Evolutionary conservation across 2,329 filamentous ascomycete genomes (phyloP).

Genomic region (Eutypella sp.): DNA sequence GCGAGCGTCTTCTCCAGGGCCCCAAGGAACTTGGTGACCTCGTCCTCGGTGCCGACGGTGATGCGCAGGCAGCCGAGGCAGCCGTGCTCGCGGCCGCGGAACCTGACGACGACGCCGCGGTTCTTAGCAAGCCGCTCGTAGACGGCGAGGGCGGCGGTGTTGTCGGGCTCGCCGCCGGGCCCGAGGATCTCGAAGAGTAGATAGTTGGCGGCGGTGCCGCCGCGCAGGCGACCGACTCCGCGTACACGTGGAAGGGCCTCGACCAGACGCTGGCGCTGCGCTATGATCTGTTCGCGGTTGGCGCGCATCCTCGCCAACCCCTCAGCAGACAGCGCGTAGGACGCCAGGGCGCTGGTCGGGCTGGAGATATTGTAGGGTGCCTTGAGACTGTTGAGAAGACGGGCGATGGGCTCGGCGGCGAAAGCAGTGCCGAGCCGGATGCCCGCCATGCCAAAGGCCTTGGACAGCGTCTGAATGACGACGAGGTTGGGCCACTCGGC

Average conservation of each 20-base stretch:
- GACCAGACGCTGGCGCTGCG: conserved; percentile 73
- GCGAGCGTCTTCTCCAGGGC: conserved; percentile 53
- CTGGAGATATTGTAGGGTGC: conserved; percentile 94
- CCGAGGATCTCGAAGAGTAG: conserved; percentile 85
- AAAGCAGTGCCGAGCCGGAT: conserved; percentile 89
- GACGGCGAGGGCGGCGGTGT: conserved; percentile 68
- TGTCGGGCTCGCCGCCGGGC: conserved; percentile 67
- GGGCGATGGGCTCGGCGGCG: conserved; percentile 66
- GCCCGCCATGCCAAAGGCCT: conserved; percentile 92
- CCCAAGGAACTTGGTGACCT: conserved; percentile 73
- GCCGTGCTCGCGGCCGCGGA: conserved; percentile 86
- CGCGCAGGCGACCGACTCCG: conserved; percentile 76
- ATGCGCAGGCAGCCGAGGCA: conserved; percentile 86
- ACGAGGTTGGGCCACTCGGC: conserved; percentile 91
- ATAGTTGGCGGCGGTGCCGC: conserved; percentile 82
- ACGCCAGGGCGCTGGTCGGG: conserved; percentile 77
- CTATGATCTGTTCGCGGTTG: conserved; percentile 65
- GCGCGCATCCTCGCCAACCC: conserved; percentile 69
- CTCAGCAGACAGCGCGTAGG: conserved; percentile 59
- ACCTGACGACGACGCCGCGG: conserved; percentile 86
- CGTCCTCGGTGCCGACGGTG: conserved; percentile 84
- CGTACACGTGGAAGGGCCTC: conserved; percentile 66
- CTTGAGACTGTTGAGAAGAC: conserved; percentile 84
- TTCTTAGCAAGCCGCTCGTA: conserved; percentile 83
- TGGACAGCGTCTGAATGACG: conserved; percentile 97